Evolutionary conservation across 371 early-diverging fungal species (phyloP).

Genomic region (Apophysomyces sp.): DNA sequence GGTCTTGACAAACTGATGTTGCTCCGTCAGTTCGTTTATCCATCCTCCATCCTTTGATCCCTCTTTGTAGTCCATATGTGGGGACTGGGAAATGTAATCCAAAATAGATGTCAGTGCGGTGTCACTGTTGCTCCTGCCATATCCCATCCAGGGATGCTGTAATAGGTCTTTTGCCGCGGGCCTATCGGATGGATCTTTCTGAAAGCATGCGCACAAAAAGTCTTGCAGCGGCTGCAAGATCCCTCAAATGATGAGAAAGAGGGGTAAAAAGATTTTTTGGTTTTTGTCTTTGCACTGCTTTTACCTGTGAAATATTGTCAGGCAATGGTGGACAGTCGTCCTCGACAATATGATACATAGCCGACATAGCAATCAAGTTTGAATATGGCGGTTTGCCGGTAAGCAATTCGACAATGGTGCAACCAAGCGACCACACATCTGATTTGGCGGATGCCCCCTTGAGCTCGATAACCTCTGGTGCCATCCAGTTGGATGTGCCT

Average conservation of each 20-base stretch:
- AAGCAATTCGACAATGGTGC: constrained; percentile 83
- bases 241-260: background rate
- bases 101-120: constrained; percentile 5
- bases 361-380: constrained; percentile 81
- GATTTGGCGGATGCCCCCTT: constrained; percentile 80
- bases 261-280: background rate
- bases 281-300: background rate
- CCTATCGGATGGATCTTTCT: constrained; percentile 68
- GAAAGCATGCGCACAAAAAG: constrained; percentile 75
- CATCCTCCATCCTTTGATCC: constrained; percentile 4
- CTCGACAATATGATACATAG: constrained; percentile 88
- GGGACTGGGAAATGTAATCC: constrained; percentile 9
- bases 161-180: constrained; percentile 65
- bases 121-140: background rate
- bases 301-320: constrained; percentile 61
- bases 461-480: constrained; percentile 93
- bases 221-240: constrained; percentile 51
- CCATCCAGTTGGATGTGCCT: constrained; percentile 98
- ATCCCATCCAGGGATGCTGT: constrained; percentile 64
- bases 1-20: constrained; percentile 28
- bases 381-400: constrained; percentile 87
- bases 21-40: constrained; percentile 1
- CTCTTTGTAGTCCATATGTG: constrained; percentile 8
- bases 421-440: constrained; percentile 91
- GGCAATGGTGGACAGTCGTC: constrained; percentile 83